A percentile compares a stretch with the other conserved stretches of the same genome.
These are phyloP conservation scores for Acer yangbiense DNA, from an alignment of 345 rosid species.

Conservation along the genomic window DNA sequence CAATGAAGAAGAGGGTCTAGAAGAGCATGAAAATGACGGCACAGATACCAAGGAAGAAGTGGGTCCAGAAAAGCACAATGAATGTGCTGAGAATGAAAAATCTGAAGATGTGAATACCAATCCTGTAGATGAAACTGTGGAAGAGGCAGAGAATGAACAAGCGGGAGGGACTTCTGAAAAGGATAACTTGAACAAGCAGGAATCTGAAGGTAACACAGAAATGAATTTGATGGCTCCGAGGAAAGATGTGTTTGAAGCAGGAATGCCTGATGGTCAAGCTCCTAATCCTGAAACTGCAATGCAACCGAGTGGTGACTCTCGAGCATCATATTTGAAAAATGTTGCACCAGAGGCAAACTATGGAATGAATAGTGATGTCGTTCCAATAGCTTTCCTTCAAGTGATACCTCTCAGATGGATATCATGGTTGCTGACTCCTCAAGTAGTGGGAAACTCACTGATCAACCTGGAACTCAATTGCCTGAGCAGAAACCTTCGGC, in stretches of 20 bases:
- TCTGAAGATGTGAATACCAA: slow-evolving; percentile 38
- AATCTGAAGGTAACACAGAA: slow-evolving; percentile 43
- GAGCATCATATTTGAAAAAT: slow-evolving; percentile 46
- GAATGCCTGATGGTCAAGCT: slow-evolving; percentile 41
- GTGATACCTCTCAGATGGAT: slow-evolving; percentile 52
- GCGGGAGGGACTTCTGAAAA: slow-evolving; percentile 43
- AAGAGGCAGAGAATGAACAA: slow-evolving; percentile 42
- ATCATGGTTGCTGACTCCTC: slow-evolving; percentile 48
- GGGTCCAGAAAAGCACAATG: slow-evolving; percentile 42
- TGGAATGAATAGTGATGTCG: slow-evolving; percentile 45
- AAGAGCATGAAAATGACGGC: slow-evolving; percentile 40
- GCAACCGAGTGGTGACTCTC: slow-evolving; percentile 48
- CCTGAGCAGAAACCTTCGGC: slow-evolving; percentile 49
- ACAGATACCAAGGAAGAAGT: slow-evolving; percentile 46
- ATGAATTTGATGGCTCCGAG: slow-evolving; percentile 37
- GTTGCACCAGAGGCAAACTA: slow-evolving; percentile 49
- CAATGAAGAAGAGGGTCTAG: slow-evolving; percentile 48
- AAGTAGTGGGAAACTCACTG: slow-evolving; percentile 51
- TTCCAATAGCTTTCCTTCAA: slow-evolving; percentile 55
- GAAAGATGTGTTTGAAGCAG: slow-evolving; percentile 40
- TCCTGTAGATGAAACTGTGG: slow-evolving; percentile 49
- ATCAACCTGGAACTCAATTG: slow-evolving; percentile 39
- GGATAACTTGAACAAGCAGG: slow-evolving; percentile 36
- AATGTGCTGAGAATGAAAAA: slow-evolving; percentile 43
- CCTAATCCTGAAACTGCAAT: slow-evolving; percentile 56